These are phyloP conservation scores for Triglochin maritima DNA, from an alignment of 106 monocot species.

Conservation along the genomic window DNA sequence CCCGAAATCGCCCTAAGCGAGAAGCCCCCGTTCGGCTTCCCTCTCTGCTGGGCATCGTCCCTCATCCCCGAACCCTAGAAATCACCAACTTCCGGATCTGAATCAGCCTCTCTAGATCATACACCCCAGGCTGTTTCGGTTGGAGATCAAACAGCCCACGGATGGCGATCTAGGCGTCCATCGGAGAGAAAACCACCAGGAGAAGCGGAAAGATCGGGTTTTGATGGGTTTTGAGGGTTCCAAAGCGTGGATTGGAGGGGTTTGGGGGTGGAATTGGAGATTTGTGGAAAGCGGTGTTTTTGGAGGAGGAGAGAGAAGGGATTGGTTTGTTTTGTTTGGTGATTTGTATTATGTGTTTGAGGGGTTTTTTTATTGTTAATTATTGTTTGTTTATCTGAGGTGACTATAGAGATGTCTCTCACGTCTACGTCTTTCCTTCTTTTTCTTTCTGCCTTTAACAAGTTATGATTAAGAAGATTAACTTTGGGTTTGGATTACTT, in stretches of 20 bases:
- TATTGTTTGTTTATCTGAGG: too few species aligned
- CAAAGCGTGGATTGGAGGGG: too few species aligned
- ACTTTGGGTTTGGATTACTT: neutral
- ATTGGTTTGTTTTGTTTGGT: too few species aligned
- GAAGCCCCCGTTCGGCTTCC: slow-evolving; percentile 25
- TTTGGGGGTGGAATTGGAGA: too few species aligned
- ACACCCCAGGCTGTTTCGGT: neutral
- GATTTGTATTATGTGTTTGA: too few species aligned
- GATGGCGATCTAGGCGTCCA: neutral
- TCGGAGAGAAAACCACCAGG: too few species aligned
- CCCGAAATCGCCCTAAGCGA: slow-evolving; percentile 33
- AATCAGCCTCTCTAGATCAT: neutral
- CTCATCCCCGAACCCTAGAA: slow-evolving; percentile 28
- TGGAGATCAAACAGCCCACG: slow-evolving; percentile 1
- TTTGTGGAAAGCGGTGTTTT: too few species aligned
- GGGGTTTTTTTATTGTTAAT: too few species aligned
- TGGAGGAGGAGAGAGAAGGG: too few species aligned
- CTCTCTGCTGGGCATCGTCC: slow-evolving; percentile 28
- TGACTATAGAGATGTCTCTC: neutral
- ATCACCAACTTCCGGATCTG: too few species aligned
- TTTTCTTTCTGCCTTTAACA: neutral
- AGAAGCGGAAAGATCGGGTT: too few species aligned
- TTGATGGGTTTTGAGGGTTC: too few species aligned
- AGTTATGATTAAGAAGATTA: neutral
- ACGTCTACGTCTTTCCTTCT: neutral